phyloP scores from a whole-genome alignment of 768 basidiomycete species.

The Podaxis sp. region DNA sequence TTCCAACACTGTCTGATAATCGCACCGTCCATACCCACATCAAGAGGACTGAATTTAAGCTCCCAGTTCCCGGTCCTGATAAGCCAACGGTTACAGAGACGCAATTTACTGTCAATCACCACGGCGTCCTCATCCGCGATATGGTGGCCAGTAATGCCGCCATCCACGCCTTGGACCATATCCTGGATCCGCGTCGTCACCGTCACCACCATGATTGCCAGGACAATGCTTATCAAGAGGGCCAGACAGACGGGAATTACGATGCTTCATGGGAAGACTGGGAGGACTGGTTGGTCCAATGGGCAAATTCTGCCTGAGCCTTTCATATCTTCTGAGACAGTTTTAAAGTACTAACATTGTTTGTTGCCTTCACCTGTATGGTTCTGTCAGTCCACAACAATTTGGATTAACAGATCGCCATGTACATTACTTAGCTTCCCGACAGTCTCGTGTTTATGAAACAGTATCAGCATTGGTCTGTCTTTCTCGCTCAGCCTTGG shows the following conservation, averaged over 20 bases:
- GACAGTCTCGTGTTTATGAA: slow-evolving; percentile 20
- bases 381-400: neutral
- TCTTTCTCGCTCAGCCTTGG: slow-evolving; percentile 20
- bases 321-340: neutral
- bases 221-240: neutral
- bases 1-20: slow-evolving; percentile 42
- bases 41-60: slow-evolving; percentile 43
- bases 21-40: slow-evolving; percentile 45
- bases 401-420: too few species aligned
- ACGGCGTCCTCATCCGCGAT: slow-evolving; percentile 39
- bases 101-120: slow-evolving; percentile 38
- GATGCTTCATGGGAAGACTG: slow-evolving; percentile 34
- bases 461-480: slow-evolving; percentile 10
- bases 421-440: neutral
- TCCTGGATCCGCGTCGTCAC: slow-evolving; percentile 39
- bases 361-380: neutral
- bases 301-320: slow-evolving; percentile 29
- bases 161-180: slow-evolving; percentile 42
- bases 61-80: slow-evolving; percentile 30
- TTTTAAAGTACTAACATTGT: neutral
- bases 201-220: slow-evolving; percentile 10
- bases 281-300: slow-evolving; percentile 50
- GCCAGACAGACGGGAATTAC: neutral
- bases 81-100: slow-evolving; percentile 30
- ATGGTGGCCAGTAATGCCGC: slow-evolving; percentile 57